Base-by-base conservation (phyloP, 2,329 filamentous ascomycete genomes). In the Acrocalymma vagum region DNA sequence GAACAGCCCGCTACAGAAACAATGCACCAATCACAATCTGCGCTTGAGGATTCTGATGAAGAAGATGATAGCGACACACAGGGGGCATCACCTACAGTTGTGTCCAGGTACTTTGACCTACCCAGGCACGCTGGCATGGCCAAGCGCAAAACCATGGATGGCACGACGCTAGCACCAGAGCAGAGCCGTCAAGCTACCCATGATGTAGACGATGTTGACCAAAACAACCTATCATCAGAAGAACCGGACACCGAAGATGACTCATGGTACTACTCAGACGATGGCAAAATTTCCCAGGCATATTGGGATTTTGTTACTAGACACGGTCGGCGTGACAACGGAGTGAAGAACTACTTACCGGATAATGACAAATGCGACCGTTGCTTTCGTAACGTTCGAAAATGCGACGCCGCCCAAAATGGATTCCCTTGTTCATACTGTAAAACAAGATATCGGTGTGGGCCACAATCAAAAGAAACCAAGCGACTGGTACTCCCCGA, bases 301-400 rank as follows among this genome's bases (percentile, higher is more conserved):
- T 34, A 34, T 21, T 34, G 20, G 30, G 20, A 34, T 24, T 34
- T 34, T 17, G 30, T 23, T 11, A 21, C 20, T 13, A 34, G 24
- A 22, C 17, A 34, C 14, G 17, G 30, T 11, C 6, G 14, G 9
- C 17, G 17, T n/a, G n/a, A n/a, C n/a, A n/a, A n/a, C 24, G 24
- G 5, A 14, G 24, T 21, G 9, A 34, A 34, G 20, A 34, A 16
- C n/a, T n/a, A n/a, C n/a, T n/a, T n/a, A n/a, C n/a, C n/a, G n/a
- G n/a, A n/a, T n/a, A n/a, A n/a, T n/a, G n/a, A n/a, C n/a, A n/a
- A n/a, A n/a, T n/a, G n/a, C n/a, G n/a, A n/a, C n/a, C n/a, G n/a
- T n/a, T n/a, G n/a, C n/a, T n/a, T n/a, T n/a, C n/a, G n/a, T n/a
- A n/a, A n/a, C n/a, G n/a, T n/a, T n/a, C n/a, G n/a, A n/a, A n/a